Conservation (phyloP, 2,329 filamentous ascomycete species). For the Oidium heveae region DNA sequence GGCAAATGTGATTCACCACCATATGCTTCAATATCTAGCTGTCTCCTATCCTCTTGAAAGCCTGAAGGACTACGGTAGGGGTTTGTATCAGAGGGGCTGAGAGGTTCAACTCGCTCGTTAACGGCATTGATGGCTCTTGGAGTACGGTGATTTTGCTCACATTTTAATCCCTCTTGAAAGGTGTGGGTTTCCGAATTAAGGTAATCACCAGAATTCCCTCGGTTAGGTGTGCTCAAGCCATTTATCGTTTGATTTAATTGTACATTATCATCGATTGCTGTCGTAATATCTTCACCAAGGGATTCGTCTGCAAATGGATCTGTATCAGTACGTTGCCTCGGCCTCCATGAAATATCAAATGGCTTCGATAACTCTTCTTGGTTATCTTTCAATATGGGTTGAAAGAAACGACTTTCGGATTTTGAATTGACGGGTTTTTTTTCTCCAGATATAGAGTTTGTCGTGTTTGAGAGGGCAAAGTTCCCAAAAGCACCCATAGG, state of each 20-base stretch:
- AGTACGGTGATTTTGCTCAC: slow-evolving; percentile 17
- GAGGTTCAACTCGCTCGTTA: slow-evolving; percentile 36
- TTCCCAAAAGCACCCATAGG: slow-evolving; percentile 74
- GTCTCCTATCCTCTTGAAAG: slow-evolving; percentile 45
- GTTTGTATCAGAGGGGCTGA: slow-evolving; percentile 87
- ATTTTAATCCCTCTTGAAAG: slow-evolving; percentile 27
- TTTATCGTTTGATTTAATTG: slow-evolving; percentile 15
- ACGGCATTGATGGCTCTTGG: slow-evolving; percentile 10
- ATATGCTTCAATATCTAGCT: slow-evolving; percentile 20
- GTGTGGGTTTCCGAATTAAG: slow-evolving; percentile 35
- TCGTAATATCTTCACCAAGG: slow-evolving; percentile 41
- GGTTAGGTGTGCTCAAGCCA: slow-evolving; percentile 20
- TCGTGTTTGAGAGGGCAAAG: slow-evolving; percentile 41
- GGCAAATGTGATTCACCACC: slow-evolving; percentile 14
- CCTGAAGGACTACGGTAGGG: slow-evolving; percentile 86
- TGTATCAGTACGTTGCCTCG: slow-evolving; percentile 42
- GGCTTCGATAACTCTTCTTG: slow-evolving; percentile 35
- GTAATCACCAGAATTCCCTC: slow-evolving; percentile 25
- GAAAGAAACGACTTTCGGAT: slow-evolving; percentile 65
- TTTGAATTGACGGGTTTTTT: slow-evolving; percentile 46
- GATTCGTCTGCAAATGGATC: slow-evolving; percentile 48
- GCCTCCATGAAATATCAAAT: slow-evolving; percentile 29
- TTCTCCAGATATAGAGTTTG: slow-evolving; percentile 32
- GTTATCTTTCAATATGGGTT: slow-evolving; percentile 56
- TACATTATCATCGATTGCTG: slow-evolving; percentile 45